Evolutionary conservation across 352 stramenopile species (phyloP).

Genomic region (Globisporangium acanthophoron): DNA sequence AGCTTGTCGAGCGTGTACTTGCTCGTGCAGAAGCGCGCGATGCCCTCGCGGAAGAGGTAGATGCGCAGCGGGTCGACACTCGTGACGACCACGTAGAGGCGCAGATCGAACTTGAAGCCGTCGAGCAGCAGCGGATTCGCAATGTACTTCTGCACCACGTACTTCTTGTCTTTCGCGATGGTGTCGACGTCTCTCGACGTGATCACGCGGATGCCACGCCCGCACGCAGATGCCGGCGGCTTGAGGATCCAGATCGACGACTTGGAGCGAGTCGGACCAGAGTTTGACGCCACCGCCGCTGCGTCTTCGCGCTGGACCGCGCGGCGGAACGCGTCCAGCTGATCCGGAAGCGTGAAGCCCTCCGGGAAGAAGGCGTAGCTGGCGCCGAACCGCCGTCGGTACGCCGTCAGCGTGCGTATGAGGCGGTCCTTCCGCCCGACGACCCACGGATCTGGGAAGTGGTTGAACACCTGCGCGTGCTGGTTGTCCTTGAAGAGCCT

Average conservation of each 20-base stretch:
- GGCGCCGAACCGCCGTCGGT: slow-evolving; percentile 46
- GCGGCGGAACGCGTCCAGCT: slow-evolving; percentile 57
- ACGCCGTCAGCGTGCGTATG: slow-evolving; percentile 63
- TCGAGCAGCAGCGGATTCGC: slow-evolving; percentile 82
- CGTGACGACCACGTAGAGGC: slow-evolving; percentile 88
- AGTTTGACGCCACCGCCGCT: not conserved
- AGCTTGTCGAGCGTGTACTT: slow-evolving; percentile 69
- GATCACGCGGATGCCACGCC: slow-evolving; percentile 81
- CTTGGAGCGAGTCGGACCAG: not conserved
- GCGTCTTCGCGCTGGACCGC: slow-evolving; percentile 34
- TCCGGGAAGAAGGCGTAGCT: slow-evolving; percentile 82
- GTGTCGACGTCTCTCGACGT: slow-evolving; percentile 27
- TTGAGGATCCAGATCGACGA: slow-evolving; percentile 86
- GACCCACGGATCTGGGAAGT: slow-evolving; percentile 88
- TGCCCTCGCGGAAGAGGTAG: slow-evolving; percentile 83
- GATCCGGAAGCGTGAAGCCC: slow-evolving; percentile 73
- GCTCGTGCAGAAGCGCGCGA: slow-evolving; percentile 85
- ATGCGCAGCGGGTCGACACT: slow-evolving; percentile 80
- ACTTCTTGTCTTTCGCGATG: slow-evolving; percentile 22
- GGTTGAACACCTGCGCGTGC: slow-evolving; percentile 77
- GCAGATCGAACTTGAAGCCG: slow-evolving; percentile 89
- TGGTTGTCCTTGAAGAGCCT: slow-evolving; percentile 25
- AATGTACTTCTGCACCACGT: slow-evolving; percentile 78
- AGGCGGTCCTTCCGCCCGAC: slow-evolving; percentile 88
- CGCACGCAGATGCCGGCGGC: slow-evolving; percentile 81